Percentiles rank a stretch among this genome's conserved stretches.
Conservation (phyloP, 2,329 filamentous ascomycete genomes). For the Arthrobotrys megalospora region DNA sequence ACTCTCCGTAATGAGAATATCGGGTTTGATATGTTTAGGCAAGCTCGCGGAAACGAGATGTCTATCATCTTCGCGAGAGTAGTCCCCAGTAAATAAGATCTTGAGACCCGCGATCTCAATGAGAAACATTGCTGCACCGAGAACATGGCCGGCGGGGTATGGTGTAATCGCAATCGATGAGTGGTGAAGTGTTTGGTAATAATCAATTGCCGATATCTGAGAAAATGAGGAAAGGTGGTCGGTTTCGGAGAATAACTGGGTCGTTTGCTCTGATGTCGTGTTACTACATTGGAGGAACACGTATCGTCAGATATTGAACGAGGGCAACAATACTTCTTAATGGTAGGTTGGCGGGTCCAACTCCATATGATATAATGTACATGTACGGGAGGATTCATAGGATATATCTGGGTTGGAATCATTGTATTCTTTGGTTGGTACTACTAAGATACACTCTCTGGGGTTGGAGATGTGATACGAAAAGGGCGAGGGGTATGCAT, state of each 20-base stretch:
- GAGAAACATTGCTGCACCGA: slow-evolving; percentile 97
- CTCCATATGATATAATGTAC: slow-evolving; percentile 54
- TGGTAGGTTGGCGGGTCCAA: slow-evolving; percentile 25
- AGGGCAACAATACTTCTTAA: slow-evolving; percentile 22
- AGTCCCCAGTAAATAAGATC: slow-evolving; percentile 97
- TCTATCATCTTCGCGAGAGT: slow-evolving; percentile 93
- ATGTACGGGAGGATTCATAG: slow-evolving; percentile 42
- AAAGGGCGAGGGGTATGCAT: slow-evolving; percentile 29
- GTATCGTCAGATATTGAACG: slow-evolving; percentile 75
- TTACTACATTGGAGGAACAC: slow-evolving; percentile 74
- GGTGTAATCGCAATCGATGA: slow-evolving; percentile 97
- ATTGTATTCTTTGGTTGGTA: slow-evolving; percentile 55
- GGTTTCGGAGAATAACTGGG: slow-evolving; percentile 86
- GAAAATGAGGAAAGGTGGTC: slow-evolving; percentile 95
- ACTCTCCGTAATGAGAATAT: slow-evolving; percentile 96
- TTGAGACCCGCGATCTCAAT: slow-evolving; percentile 97
- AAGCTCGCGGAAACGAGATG: slow-evolving; percentile 96
- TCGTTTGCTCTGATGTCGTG: slow-evolving; percentile 74
- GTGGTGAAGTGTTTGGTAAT: slow-evolving; percentile 97
- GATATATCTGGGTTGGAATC: slow-evolving; percentile 40
- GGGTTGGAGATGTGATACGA: slow-evolving; percentile 2
- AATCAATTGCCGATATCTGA: slow-evolving; percentile 96
- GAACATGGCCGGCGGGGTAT: slow-evolving; percentile 96
- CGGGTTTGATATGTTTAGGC: slow-evolving; percentile 85
- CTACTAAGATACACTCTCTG: slow-evolving; percentile 61